Evolutionary conservation across 495 filamentous ascomycete species (phyloP).

Genomic region (Annulohypoxylon nitens): DNA sequence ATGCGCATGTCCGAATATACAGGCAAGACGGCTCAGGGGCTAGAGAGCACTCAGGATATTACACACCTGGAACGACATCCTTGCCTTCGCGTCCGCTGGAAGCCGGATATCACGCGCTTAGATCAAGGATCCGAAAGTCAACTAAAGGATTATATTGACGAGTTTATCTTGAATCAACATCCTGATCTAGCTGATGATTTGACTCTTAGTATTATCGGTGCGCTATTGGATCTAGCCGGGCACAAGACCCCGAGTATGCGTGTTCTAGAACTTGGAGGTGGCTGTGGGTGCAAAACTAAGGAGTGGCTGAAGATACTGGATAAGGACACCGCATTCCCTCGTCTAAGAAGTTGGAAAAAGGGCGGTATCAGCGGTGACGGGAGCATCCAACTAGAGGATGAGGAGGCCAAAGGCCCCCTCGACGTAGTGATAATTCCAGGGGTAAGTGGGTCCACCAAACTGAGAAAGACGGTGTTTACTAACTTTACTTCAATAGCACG

Average conservation of each 20-base stretch:
- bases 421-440: slow-evolving; percentile 36
- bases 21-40: slow-evolving; percentile 10
- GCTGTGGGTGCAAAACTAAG: slow-evolving; percentile 8
- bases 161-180: slow-evolving; percentile 4
- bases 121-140: background rate
- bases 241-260: slow-evolving; percentile 48
- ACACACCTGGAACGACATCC: slow-evolving; percentile 43
- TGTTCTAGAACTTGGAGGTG: slow-evolving; percentile 32
- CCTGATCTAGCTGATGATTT: slow-evolving; percentile 10
- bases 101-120: slow-evolving; percentile 51
- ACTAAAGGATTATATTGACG: slow-evolving; percentile 19
- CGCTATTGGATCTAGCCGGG: slow-evolving; percentile 41
- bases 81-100: slow-evolving; percentile 50
- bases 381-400: background rate
- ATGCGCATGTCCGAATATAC: slow-evolving; percentile 31
- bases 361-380: slow-evolving; percentile 16
- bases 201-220: slow-evolving; percentile 27
- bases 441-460: slow-evolving; percentile 5
- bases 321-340: slow-evolving; percentile 37
- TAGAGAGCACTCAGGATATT: background rate
- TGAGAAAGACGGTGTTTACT: background rate
- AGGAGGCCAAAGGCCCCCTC: slow-evolving; percentile 4
- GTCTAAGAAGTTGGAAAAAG: slow-evolving; percentile 14
- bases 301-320: slow-evolving; percentile 26
- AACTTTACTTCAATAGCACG: slow-evolving; percentile 16